phyloP scores from a whole-genome alignment of 176 grass and related monocot species.

The Canna indica region DNA sequence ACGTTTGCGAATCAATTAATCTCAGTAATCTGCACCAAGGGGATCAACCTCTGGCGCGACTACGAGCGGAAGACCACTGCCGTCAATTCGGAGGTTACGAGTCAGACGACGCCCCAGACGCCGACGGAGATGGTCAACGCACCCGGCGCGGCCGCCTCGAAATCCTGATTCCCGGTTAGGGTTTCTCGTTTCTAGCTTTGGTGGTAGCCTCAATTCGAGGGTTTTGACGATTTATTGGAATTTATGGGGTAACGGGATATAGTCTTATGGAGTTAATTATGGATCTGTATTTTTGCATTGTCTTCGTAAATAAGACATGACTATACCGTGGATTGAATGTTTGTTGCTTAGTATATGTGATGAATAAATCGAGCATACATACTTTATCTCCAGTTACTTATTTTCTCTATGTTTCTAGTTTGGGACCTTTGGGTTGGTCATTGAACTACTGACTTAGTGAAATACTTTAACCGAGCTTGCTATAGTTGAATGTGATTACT shows the following conservation, averaged over 20 bases:
- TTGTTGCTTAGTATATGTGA: not conserved
- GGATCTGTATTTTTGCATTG: not conserved
- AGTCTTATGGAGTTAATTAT: not conserved
- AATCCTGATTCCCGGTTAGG: conserved; percentile 56
- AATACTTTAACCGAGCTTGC: not conserved
- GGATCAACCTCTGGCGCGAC: conserved; percentile 69
- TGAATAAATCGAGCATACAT: not conserved
- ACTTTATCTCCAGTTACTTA: not conserved
- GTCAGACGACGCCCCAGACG: not conserved
- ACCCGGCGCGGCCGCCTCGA: conserved; percentile 11
- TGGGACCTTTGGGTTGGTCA: no score
- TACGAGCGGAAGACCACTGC: conserved; percentile 52
- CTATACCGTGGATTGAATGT: not conserved
- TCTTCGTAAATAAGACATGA: not conserved
- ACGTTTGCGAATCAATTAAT: not conserved
- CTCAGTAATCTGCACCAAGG: conserved; percentile 84
- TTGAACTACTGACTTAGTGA: not conserved
- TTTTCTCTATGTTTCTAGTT: no score
- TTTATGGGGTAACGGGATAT: not conserved
- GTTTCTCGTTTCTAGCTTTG: conserved; percentile 4
- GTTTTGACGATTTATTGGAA: not conserved
- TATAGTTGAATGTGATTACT: not conserved
- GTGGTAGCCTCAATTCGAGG: not conserved
- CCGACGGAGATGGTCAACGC: conserved; percentile 24
- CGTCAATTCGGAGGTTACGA: conserved; percentile 1